Conservation (phyloP, 257 asterid genomes). For the Ehretia macrophylla region DNA sequence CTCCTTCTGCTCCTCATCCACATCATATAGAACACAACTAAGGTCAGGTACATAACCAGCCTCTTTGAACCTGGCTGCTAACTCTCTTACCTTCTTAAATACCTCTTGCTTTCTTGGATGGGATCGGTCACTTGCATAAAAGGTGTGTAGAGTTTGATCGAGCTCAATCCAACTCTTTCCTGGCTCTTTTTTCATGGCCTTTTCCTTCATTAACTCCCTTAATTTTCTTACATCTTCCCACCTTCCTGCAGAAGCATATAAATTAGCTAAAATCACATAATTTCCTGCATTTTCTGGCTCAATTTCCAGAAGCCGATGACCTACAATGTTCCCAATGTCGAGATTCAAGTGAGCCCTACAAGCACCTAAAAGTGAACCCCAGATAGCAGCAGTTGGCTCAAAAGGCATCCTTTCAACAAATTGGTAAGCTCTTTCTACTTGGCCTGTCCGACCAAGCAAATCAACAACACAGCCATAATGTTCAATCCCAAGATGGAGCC, state of each 20-base stretch:
- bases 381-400: constrained; percentile 75
- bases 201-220: constrained; percentile 59
- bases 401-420: constrained; percentile 69
- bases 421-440: constrained; percentile 57
- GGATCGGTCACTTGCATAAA: constrained; percentile 31
- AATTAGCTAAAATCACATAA: constrained; percentile 60
- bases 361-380: constrained; percentile 92
- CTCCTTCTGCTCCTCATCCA: constrained; percentile 48
- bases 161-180: constrained; percentile 80
- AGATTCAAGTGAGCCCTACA: constrained; percentile 58
- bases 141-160: constrained; percentile 33
- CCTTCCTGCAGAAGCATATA: constrained; percentile 64
- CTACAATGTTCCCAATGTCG: constrained; percentile 62
- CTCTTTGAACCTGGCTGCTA: constrained; percentile 29
- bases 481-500: constrained; percentile 50
- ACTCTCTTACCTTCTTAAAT: constrained; percentile 29
- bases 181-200: constrained; percentile 50
- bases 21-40: constrained; percentile 36
- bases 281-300: constrained; percentile 77
- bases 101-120: constrained; percentile 36
- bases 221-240: constrained; percentile 69
- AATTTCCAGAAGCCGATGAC: constrained; percentile 46
- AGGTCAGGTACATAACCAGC: constrained; percentile 42
- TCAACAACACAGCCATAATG: constrained; percentile 92
- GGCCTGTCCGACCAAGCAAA: constrained; percentile 80